Base-by-base conservation (phyloP, 2,329 filamentous ascomycete genomes). In the Cadophora sp. region DNA sequence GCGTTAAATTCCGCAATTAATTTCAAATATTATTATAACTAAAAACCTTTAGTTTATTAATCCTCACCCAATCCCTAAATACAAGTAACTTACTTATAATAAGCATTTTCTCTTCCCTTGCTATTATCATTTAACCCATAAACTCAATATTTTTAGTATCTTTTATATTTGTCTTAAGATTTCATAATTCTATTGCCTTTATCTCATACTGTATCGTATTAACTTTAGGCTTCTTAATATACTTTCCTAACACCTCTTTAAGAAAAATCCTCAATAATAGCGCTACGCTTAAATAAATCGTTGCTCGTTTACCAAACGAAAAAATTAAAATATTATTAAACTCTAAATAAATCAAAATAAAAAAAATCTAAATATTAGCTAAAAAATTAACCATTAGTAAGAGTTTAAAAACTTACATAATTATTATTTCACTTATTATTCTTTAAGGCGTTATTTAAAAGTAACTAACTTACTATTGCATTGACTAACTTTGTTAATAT, bases 151-250 rank as follows among this genome's bases (percentile, higher is more conserved):
- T 50, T 56, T 63, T 20, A 63, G 36, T 20, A n/a, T 56, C 50
- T n/a, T 63, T 18, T 63, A 63, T 14, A 63, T 56, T 56, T 55
- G 33, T 20, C 9, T 55, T 56, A 13, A 63, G 61, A 63, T 45
- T 63, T 13, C 47, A 14, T 47, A 39, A 8, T 56, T 56, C 20
- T 56, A 56, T 13, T 47, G 33, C 61, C 33, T 56, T 63, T 56
- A n/a, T 63, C 50, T 36, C 22, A 63, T 56, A 20, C 36, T 63
- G 18, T 56, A 63, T 63, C 14, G 20, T 63, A 56, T 63, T 14
- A n/a, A 63, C 48, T 50, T 63, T 16, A 20, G 60, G 60, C 48
- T 55, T 63, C 33, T 55, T 53, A 30, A 63, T 63, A 63, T 63
- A 16, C 48, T 63, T 63, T 63, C 60, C 60, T n/a, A 63, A 7